Base-by-base conservation (phyloP, 2,329 filamentous ascomycete species). In the Arthrobotrys pseudoclavata region DNA sequence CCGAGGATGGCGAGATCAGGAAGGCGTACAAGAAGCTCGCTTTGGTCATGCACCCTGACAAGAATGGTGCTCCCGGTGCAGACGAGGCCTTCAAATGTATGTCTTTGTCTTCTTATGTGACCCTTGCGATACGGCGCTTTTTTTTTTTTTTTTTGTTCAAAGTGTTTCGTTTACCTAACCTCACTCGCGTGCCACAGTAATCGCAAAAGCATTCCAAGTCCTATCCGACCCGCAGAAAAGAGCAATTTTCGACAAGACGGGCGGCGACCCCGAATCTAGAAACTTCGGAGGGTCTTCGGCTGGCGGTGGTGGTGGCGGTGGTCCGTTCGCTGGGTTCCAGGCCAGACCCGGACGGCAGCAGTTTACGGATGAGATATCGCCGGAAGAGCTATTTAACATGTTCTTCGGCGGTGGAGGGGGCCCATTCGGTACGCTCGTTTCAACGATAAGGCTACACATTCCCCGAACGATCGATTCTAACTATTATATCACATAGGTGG, bases 1-100 rank as follows among this genome's bases (percentile, higher is more conserved):
- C 86, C 61, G 89, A 89, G 60, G 95, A 98, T 81, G 84, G 87
- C 79, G 95, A 98, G 82, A 94, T 99, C 83, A 99, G 98, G 85
- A 98, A 98, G 86, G 95, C 96, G 5, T 99, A 99, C 85, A 89
- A 95, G 82, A 98, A 97, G 85, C 88, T 96, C 83, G 96, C 92
- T 83, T 86, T 99, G 82, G 87, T 98, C 82, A 99, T 96, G 76
- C 96, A 99, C 86, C 96, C 96, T 79, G 96, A 99, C 87, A 99
- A 99, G 87, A 99, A 99, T 87, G 94, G 94, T 62, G 94, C 97
- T 84, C 91, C 95, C 42, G 90, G 96, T 76, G 95, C 96, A 69
- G 96, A 97, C 83, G 96, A 99, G 86, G 96, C 96, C 34, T 99
- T 99, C 86, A 99, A 99, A 87, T 92, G 88, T 90, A 82, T 85